Evolutionary conservation across 768 basidiomycete species (phyloP), one percentile per base, ranked within the genome.

Genomic region (Hebeloma cylindrosporum): DNA sequence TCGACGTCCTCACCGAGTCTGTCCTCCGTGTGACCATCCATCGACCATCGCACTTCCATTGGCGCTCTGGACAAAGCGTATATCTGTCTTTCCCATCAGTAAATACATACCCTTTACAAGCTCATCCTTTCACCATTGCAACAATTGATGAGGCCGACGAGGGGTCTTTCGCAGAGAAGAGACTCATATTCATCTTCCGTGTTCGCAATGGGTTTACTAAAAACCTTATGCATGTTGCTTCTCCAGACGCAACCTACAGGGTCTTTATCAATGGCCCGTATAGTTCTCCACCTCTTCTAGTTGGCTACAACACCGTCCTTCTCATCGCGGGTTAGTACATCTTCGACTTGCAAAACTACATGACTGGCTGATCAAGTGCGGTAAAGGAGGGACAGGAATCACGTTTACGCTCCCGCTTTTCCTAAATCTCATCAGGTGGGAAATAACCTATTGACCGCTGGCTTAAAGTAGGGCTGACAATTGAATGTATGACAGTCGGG

Each of bases 71-170:
- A 6, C 82, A 83, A 59, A 68, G 70, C 26, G 74, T 69, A 0
- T 82, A 72, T 51, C 62, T 83, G 16, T 69, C 65, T 7, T 62
- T 82, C 51, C 79, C 79, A 3, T 53, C 65, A 1, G 64, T 79
- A 5, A 75, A 75, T 8, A 38, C 41, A 0, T 57, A 69, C 20
- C 73, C 75, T 4, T 69, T 75, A 22, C 77, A 83, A 58, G 61
- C 77, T 0, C 82, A 83, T 47, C 82, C 82, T 2, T 83, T 84
- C 60, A 80, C 82, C 0, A 82, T 83, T 43, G 67, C 77, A 5
- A 75, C 65, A n/a, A 55, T 72, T 6, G 64, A 70, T n/a, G n/a
- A n/a, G n/a, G n/a, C n/a, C 10, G 38, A 48, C n/a, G 40, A 40
- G 11, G 21, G 33, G 2, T 40, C 45, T 3, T 39, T 40, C 1